Percentiles rank a stretch among this genome's conserved stretches.
Conservation (phyloP, 139 green algal species). For the Helicosporidium sp. region DNA sequence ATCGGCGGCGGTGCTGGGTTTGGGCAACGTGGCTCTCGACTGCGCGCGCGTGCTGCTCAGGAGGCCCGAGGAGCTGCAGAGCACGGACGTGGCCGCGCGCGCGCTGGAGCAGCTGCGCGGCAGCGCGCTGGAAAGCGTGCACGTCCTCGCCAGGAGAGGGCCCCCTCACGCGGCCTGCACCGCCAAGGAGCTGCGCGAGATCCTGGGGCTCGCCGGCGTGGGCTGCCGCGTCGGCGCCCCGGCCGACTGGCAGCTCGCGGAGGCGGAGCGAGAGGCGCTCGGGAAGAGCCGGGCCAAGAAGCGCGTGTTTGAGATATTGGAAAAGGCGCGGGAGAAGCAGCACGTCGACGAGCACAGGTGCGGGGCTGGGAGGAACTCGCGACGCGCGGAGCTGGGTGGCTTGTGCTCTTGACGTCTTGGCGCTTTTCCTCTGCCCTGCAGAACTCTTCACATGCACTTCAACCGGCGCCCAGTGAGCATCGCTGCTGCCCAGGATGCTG, state of each 20-base stretch:
- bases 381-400: too few relatives aligned
- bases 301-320: slow-evolving; percentile 40
- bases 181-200: slow-evolving; percentile 85
- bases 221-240: slow-evolving; percentile 10
- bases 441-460: too few relatives aligned
- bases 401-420: too few relatives aligned
- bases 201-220: slow-evolving; percentile 43
- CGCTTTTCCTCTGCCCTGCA: too few relatives aligned
- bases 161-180: slow-evolving; percentile 73
- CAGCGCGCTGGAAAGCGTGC: slow-evolving; percentile 37
- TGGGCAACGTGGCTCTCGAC: slow-evolving; percentile 90
- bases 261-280: slow-evolving; percentile 28
- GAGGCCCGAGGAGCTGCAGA: slow-evolving; percentile 22
- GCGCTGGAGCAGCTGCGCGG: slow-evolving; percentile 41
- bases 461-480: too few relatives aligned
- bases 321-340: slow-evolving; percentile 7
- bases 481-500: too few relatives aligned
- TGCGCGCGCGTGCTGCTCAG: slow-evolving; percentile 72
- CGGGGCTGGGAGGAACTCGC: too few relatives aligned
- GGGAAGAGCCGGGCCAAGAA: slow-evolving; percentile 34
- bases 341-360: not conserved
- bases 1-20: slow-evolving; percentile 39
- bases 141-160: slow-evolving; percentile 63
- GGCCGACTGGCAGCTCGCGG: slow-evolving; percentile 10
- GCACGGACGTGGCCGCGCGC: slow-evolving; percentile 68